Base-by-base conservation (phyloP, 2,329 filamentous ascomycete species). In the Remersonia thermophila region DNA sequence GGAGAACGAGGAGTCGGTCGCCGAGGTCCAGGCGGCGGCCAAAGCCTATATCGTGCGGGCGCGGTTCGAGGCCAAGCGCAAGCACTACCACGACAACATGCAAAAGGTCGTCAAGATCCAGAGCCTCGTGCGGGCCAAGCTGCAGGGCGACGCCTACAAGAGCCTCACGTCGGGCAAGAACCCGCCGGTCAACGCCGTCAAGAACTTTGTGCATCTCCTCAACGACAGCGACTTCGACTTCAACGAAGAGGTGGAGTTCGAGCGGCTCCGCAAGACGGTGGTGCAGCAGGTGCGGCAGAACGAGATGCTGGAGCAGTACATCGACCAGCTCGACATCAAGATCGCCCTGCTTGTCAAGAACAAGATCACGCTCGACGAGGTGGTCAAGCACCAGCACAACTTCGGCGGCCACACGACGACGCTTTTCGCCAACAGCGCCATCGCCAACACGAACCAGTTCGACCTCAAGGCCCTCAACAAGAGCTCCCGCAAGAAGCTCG, bases 201-300 rank as follows among this genome's bases (percentile, higher is more conserved):
- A 96, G 66, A 93, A 93, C 55, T 98, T 98, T 55, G 86, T 98
- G 2, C 91, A 98, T 57, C 69, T 98, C 27, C 76, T 98, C 39
- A 98, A 96, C 52, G 91, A 98, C 59, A 96, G 86, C 51, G 89
- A 95, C 53, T 94, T 98, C 51, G 91, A 98, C 55, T 98, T 98
- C 60, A 93, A 98, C 54, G 89, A 96, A 56, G 91, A 98, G 56
- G 80, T 98, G 35, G 91, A 98, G 55, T 95, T 96, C 47, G 91
- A 98, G 58, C 76, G 87, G 32, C 67, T 96, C 54, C 77, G 93
- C 36, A 95, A 96, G 66, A 93, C 84, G 3, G 91, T 98, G 12
- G 87, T 98, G 6, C 87, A 96, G 54, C 87, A 96, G 55, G 91
- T 98, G 8, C 80, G 89, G 32, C 87, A 95, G 50, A 98, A 98